Percentiles rank a stretch among this genome's conserved stretches.
These are phyloP conservation scores for Cladosporium halotolerans DNA, from an alignment of 2,329 filamentous ascomycete genomes.

Conservation along the genomic window DNA sequence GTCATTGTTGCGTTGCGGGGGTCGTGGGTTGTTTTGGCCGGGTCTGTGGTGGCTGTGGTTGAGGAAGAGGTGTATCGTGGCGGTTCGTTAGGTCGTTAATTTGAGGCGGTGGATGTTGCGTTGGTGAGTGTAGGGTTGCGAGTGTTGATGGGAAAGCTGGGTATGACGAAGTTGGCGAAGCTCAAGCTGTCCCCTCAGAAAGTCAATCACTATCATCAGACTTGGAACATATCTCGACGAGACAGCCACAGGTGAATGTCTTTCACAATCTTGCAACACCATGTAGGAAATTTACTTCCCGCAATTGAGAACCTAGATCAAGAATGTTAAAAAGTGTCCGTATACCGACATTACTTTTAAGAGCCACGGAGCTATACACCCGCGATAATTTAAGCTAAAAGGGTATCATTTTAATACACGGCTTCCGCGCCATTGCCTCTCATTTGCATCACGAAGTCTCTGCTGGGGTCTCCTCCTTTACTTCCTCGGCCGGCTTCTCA, in stretches of 20 bases:
- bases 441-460: background rate
- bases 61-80: no score
- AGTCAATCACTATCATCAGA: no score
- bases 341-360: no score
- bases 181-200: no score
- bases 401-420: slow-evolving; percentile 9
- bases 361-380: background rate
- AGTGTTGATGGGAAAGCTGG: background rate
- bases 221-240: background rate
- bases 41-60: no score
- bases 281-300: background rate
- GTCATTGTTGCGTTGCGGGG: slow-evolving; percentile 26
- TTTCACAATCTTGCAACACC: background rate
- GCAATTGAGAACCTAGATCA: background rate
- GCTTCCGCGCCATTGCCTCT: background rate
- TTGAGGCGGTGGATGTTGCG: slow-evolving; percentile 35
- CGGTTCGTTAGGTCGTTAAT: background rate
- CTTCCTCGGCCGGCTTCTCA: slow-evolving; percentile 1
- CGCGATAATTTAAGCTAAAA: slow-evolving; percentile 1
- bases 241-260: background rate
- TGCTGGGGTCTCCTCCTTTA: background rate
- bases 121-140: background rate
- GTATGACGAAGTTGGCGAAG: background rate
- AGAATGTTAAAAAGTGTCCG: no score
- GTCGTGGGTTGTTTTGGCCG: background rate